Evolutionary conservation across 1,284 basidiomycete species (phyloP).

Genomic region (Athelia sp.): DNA sequence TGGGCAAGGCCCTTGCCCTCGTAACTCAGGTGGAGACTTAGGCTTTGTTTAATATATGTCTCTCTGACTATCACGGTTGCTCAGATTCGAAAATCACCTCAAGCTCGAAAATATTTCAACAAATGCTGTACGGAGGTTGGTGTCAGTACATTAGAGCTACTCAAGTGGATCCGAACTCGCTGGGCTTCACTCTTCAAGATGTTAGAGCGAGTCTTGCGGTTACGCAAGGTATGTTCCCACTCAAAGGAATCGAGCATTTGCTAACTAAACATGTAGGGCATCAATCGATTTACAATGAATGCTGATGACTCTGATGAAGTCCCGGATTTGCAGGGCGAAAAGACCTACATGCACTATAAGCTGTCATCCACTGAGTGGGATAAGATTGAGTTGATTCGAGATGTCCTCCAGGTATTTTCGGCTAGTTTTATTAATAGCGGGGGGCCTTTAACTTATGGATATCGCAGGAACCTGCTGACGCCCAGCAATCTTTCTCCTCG

Average conservation of each 20-base stretch:
- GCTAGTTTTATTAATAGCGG: background rate
- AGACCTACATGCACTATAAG: conserved; percentile 12
- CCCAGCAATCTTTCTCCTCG: conserved; percentile 19
- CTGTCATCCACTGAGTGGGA: conserved; percentile 16
- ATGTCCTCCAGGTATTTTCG: conserved; percentile 18
- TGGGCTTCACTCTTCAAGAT: conserved; percentile 23
- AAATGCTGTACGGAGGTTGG: conserved; percentile 12
- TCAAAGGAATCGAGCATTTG: too few relatives aligned
- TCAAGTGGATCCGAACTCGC: conserved; percentile 19
- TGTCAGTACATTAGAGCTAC: conserved; percentile 12
- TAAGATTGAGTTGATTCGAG: conserved; percentile 12
- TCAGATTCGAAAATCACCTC: conserved; percentile 20
- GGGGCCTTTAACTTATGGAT: background rate
- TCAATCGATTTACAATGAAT: conserved; percentile 16
- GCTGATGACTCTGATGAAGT: conserved; percentile 18
- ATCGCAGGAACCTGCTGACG: conserved; percentile 17
- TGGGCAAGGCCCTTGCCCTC: conserved; percentile 4
- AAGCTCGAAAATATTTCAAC: conserved; percentile 19
- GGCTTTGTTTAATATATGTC: background rate
- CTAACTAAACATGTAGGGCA: conserved; percentile 11
- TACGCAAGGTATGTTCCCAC: conserved; percentile 4
- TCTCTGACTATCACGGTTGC: background rate
- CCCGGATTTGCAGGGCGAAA: conserved; percentile 12
- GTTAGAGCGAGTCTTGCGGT: conserved; percentile 6
- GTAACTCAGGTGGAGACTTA: conserved; percentile 2